phyloP scores from a whole-genome alignment of 805 yeast genomes.

The Sugiyamaella smithiae region DNA sequence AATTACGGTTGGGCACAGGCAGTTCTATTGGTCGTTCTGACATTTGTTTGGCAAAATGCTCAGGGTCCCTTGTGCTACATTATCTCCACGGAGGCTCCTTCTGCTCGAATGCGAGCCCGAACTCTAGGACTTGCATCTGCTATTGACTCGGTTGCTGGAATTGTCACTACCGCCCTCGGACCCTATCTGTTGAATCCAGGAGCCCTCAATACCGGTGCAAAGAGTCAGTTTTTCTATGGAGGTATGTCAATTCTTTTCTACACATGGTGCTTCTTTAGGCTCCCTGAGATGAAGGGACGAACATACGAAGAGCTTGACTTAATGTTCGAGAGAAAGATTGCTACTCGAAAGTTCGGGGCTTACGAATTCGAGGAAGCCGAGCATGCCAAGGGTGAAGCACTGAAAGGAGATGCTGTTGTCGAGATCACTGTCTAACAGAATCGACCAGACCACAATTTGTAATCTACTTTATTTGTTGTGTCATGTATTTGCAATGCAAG shows the following conservation, averaged over 20 bases:
- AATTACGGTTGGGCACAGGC: constrained; percentile 14
- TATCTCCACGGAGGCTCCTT: constrained; percentile 43
- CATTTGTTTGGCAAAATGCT: constrained; percentile 44
- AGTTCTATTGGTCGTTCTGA: constrained; percentile 16
- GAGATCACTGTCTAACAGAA: neutral
- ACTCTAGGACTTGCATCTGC: constrained; percentile 43
- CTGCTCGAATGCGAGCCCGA: constrained; percentile 41
- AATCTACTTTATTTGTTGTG: neutral
- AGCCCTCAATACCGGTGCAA: constrained; percentile 46
- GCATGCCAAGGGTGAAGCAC: constrained; percentile 8
- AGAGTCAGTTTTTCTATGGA: constrained; percentile 47
- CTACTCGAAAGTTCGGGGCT: constrained; percentile 28
- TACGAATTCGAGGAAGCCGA: constrained; percentile 11
- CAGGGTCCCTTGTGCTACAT: constrained; percentile 43
- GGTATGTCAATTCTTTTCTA: constrained; percentile 34
- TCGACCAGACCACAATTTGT: too few species aligned
- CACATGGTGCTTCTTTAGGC: constrained; percentile 47
- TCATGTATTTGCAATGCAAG: neutral
- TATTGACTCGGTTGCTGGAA: constrained; percentile 21
- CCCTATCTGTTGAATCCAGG: constrained; percentile 52
- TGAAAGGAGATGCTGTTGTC: constrained; percentile 1
- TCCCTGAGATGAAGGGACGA: constrained; percentile 58
- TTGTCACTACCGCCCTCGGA: constrained; percentile 19
- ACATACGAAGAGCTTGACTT: constrained; percentile 58
- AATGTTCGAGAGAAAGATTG: constrained; percentile 40